Base-by-base conservation (phyloP, 2,329 filamentous ascomycete genomes). In the Ceratocystis lukuohia region DNA sequence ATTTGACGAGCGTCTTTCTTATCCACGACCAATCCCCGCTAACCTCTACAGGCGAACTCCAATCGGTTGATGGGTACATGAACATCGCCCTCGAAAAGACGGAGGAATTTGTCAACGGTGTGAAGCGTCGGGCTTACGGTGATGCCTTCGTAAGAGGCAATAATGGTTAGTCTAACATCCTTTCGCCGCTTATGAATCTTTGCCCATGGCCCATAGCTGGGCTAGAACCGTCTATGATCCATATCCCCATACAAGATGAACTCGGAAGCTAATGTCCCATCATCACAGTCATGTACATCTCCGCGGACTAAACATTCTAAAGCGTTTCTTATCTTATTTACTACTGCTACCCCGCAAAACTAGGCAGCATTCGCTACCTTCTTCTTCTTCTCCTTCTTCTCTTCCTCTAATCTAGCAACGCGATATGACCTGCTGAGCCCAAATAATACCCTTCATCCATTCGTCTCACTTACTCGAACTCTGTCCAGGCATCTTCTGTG, bases 31-130 rank as follows among this genome's bases (percentile, higher is more conserved):
- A 5, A 10, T 44, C 3, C 22, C 48, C 17, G 1, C 56, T 59
- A 37, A 59, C 17, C 17, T 10, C 12, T 15, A 20, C 69, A 96
- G 93, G 94, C 71, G 91, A 96, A 75, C 83, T 97, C 46, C 92
- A 97, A 75, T 96, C 92, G 0, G 93, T 99, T 62, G 94, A 99
- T 76, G 94, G 94, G 64, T 99, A 97, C 78, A 99, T 99, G 94
- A 99, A 99, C 78, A 96, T 99, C 75, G 93, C 94, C 12, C 84
- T 99, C 37, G 94, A 99, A 77, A 94, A 96, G 78, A 96, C 91
- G 22, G 87, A 90, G 70, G 94, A 99, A 77, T 91, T 87, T 71
- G 88, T 96, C 71, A 88, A 96, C 73, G 93, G 92, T 53, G 84
- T 86, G 70, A 85, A 93, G 77, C 84, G 88, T 72, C 84, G 89